These are phyloP conservation scores for Colletotrichum somersetense DNA, from an alignment of 2,329 filamentous ascomycete species.

Conservation along the genomic window DNA sequence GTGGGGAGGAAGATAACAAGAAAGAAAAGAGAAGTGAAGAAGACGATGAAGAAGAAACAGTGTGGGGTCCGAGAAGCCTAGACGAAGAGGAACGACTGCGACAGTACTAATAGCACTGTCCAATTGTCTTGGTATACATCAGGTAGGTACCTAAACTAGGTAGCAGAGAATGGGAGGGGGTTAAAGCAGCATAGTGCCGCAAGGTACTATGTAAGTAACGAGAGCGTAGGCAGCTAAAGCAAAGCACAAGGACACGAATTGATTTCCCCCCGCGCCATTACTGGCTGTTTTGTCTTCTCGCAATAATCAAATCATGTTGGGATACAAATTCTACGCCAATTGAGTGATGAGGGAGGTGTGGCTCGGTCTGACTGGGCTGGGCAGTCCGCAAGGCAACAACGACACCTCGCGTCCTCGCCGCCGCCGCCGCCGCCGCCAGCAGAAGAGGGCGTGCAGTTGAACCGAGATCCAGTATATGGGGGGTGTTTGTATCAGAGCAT, in stretches of 20 bases:
- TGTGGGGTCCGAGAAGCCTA: neutral
- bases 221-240: too few relatives aligned
- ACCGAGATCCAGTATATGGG: neutral
- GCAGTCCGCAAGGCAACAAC: slow-evolving; percentile 9
- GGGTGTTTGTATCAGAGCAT: neutral
- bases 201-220: neutral
- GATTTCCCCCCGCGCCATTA: neutral
- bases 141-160: neutral
- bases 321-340: slow-evolving; percentile 14
- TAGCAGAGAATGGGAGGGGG: neutral
- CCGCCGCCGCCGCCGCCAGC: neutral
- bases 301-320: slow-evolving; percentile 12
- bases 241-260: neutral
- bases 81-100: neutral
- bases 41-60: neutral
- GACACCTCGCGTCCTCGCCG: neutral
- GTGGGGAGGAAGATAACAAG: neutral
- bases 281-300: neutral
- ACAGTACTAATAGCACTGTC: neutral
- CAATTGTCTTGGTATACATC: too few relatives aligned
- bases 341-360: slow-evolving; percentile 32
- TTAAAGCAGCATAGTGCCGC: neutral
- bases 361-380: slow-evolving; percentile 40
- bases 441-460: slow-evolving; percentile 5
- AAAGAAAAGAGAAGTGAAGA: neutral